Evolutionary conservation across 768 basidiomycete species (phyloP).

Genomic region (Rhizopogon vesiculosus): DNA sequence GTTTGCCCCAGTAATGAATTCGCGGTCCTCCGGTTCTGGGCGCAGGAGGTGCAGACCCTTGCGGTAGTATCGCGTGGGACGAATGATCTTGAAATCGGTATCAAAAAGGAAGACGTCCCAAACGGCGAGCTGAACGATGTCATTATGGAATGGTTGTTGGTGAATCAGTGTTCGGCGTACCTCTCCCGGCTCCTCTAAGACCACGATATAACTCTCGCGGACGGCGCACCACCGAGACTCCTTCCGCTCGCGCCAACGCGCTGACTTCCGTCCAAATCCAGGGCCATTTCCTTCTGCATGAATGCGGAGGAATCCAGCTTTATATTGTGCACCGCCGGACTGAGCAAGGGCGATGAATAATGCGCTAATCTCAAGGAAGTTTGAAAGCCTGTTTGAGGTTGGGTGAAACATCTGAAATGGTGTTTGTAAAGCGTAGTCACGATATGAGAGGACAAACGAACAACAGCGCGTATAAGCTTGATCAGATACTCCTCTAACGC

Average conservation of each 20-base stretch:
- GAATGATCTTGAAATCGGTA: constrained; percentile 80
- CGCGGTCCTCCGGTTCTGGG: constrained; percentile 24
- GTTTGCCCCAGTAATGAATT: constrained; percentile 17
- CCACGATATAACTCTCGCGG: constrained; percentile 87
- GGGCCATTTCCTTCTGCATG: constrained; percentile 46
- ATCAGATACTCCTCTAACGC: constrained; percentile 86
- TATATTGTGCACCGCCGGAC: constrained; percentile 83
- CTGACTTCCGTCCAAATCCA: constrained; percentile 63
- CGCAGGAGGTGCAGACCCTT: constrained; percentile 74
- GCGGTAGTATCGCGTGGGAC: constrained; percentile 87
- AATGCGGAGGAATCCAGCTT: constrained; percentile 78
- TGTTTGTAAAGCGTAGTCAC: constrained; percentile 6
- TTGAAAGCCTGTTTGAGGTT: constrained; percentile 80
- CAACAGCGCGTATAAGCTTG: constrained; percentile 83
- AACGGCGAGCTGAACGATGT: constrained; percentile 53
- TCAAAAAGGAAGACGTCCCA: constrained; percentile 96
- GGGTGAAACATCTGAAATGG: constrained; percentile 87
- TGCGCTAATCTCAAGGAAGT: constrained; percentile 90
- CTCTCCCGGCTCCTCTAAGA: constrained; percentile 82
- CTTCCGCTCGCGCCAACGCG: constrained; percentile 53
- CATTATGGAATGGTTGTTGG: not conserved
- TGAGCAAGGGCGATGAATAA: constrained; percentile 77
- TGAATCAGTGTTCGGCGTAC: constrained; percentile 34
- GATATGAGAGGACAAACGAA: constrained; percentile 31
- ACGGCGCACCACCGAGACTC: constrained; percentile 87